Evolutionary conservation across 164 flowering plant species (phyloP), one percentile per base, ranked within the genome.

Genomic region (Protea cynaroides): DNA sequence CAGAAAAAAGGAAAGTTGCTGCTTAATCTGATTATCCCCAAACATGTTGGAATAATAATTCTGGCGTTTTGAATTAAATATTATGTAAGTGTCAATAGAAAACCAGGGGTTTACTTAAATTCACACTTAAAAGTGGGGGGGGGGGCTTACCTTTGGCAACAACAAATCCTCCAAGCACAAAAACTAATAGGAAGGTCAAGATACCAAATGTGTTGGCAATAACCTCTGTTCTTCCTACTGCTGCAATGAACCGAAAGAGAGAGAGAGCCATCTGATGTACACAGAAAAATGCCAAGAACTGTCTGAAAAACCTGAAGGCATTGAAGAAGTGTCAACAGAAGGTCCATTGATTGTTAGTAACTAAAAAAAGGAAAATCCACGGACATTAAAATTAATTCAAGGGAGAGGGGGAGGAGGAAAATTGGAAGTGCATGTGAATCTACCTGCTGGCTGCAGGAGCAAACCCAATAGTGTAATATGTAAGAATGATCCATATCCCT

Each of bases 211-310:
- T 76, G 71, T 63, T 74, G n/a, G 92, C 80, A 23, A 84, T 75
- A 25, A 83, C 80, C 57, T 73, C 69, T 54, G 77, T 83, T 69
- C 89, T 82, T 63, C 82, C 86, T 59, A 79, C 36, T 10, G 79
- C 84, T 15, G 86, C 81, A 72, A 86, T 78, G 65, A 86, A 80
- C 3, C 89, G 81, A 55, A 83, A 84, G 49, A 86, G 86, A 19
- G 82, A 74, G 0, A 81, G 68, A 34, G 86, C 82, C 86, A 79
- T 80, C 60, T 81, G 86, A 66, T 86, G 84, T 34, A 85, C 53
- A 17, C 78, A 63, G 23, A 83, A 75, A 66, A 79, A 79, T 19
- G 83, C 83, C 70, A 86, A 58, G 2, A 82, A 62, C 57, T 81
- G 85, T 18, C 74, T 71, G 68, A 86, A 80, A 56, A 85, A 83